Base-by-base conservation (phyloP, 2,329 filamentous ascomycete species). In the Sarocladium oryzae region DNA sequence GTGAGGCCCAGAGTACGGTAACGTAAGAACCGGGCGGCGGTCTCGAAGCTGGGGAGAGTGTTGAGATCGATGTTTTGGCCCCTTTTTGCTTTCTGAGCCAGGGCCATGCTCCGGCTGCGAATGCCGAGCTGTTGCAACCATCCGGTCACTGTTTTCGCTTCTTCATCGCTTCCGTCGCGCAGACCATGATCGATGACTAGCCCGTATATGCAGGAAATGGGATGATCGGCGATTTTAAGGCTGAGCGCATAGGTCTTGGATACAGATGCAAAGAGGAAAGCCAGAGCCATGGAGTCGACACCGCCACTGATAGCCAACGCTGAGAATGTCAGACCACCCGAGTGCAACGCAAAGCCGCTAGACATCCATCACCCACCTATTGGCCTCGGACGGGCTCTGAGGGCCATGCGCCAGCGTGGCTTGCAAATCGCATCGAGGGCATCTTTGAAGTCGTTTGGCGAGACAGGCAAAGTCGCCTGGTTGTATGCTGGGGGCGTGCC, bases 271-370 rank as follows among this genome's bases (percentile, higher is more conserved):
- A 87, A 88, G 32, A 97, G 77, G 54, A 75, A 83, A 51, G 90
- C 89, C 54, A 99, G 74, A 24, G 92, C 92, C 91, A 97, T 99
- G n/a, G 92, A 97, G 67, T 99, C 93, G 35, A 93, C 88, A 7
- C 93, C 93, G 21, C 93, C 93, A 62, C 91, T 96, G 55, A 97
- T 75, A 15, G 91, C 93, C 53, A 97, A 72, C 51, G 78, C 85
- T 88, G 55, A 7, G n/a, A n/a, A 36, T 6, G 15, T 36, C 33
- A 36, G 33, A 6, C 8, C n/a, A 15, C 8, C 15, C 6, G 15
- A 9, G 10, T 15, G 15, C n/a, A 6, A 13, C n/a, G 28, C 13
- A 30, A 13, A 30, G 28, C 7, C 28, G 7, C 13, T 7, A 30
- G 7, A 7, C 28, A 30, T 30, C 7, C 7, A 30, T 21, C 10